Conservation (phyloP, 2,329 filamentous ascomycete species). For the Helotiales sp. region DNA sequence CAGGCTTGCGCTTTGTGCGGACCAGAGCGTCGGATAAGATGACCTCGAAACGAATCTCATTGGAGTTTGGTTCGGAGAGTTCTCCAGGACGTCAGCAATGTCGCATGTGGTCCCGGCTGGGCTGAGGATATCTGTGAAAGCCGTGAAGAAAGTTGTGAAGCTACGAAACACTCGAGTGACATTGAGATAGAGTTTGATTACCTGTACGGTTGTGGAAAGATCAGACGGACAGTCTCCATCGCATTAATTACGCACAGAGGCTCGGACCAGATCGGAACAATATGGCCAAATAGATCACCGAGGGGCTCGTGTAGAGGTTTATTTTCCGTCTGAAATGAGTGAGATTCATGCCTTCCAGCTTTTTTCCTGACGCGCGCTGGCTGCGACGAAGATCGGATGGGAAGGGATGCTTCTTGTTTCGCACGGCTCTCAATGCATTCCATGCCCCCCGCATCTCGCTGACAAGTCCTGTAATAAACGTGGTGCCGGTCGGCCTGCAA, state of each 20-base stretch:
- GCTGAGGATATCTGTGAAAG: not conserved
- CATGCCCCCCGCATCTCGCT: conserved; percentile 17
- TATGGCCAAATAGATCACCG: conserved; percentile 21
- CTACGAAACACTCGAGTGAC: conserved; percentile 4
- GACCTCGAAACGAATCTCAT: conserved; percentile 9
- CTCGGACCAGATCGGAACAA: conserved; percentile 25
- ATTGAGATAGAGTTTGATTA: conserved; percentile 26
- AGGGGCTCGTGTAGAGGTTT: conserved; percentile 34
- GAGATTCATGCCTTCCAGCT: conserved; percentile 31
- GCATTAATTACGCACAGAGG: conserved; percentile 34
- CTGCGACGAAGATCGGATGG: conserved; percentile 6
- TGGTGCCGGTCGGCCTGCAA: not conserved
- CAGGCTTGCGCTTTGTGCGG: conserved; percentile 27
- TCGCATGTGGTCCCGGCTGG: not conserved
- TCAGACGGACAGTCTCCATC: conserved; percentile 16
- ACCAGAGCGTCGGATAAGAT: conserved; percentile 34
- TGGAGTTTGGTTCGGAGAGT: not conserved
- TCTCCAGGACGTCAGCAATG: conserved; percentile 10
- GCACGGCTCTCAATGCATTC: conserved; percentile 10
- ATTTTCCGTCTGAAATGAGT: conserved; percentile 40
- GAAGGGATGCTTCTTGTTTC: conserved; percentile 11
- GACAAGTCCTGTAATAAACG: conserved; percentile 3
- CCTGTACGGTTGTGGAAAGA: conserved; percentile 6
- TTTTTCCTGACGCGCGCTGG: not conserved
- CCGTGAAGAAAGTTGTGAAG: too few relatives aligned